Percentiles rank a stretch among this genome's conserved stretches.
These are phyloP conservation scores for Thraustochytrium sp. DNA, from an alignment of 352 stramenopile species.

Conservation along the genomic window DNA sequence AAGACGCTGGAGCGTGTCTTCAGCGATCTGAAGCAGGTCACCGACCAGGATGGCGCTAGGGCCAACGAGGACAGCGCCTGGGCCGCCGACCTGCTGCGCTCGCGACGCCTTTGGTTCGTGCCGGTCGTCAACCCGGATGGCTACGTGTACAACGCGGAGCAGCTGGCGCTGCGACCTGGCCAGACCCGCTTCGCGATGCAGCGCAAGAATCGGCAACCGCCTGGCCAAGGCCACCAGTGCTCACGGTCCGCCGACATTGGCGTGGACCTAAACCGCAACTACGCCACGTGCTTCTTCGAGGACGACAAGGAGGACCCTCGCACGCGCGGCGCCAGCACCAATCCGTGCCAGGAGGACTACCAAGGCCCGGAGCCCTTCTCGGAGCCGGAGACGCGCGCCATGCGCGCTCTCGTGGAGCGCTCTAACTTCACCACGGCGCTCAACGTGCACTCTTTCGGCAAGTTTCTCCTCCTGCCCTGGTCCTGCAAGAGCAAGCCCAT, in stretches of 20 bases:
- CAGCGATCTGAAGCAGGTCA: not conserved
- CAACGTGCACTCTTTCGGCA: conserved; percentile 46
- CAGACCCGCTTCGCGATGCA: not conserved
- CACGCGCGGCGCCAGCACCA: not conserved
- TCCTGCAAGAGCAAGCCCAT: conserved; percentile 34
- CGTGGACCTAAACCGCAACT: conserved; percentile 49
- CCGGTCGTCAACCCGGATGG: conserved; percentile 48
- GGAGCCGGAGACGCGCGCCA: conserved; percentile 38
- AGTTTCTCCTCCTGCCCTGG: conserved; percentile 41
- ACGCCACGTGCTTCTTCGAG: conserved; percentile 22
- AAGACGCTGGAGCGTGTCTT: conserved; percentile 32
- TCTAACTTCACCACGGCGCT: conserved; percentile 45
- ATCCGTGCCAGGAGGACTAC: conserved; percentile 47
- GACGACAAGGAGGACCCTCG: conserved; percentile 37
- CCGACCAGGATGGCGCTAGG: not conserved
- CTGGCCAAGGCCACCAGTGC: not conserved
- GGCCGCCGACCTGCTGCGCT: not conserved
- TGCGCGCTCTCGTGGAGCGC: conserved; percentile 22
- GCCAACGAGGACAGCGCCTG: not conserved
- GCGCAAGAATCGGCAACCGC: conserved; percentile 37
- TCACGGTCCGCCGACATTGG: not conserved
- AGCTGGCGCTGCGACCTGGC: not conserved
- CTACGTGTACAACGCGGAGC: conserved; percentile 45
- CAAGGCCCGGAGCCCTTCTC: conserved; percentile 43
- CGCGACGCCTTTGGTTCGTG: conserved; percentile 40